Evolutionary conservation across 768 basidiomycete species (phyloP), one percentile per base, ranked within the genome.

Genomic region (Mrakia gelida): DNA sequence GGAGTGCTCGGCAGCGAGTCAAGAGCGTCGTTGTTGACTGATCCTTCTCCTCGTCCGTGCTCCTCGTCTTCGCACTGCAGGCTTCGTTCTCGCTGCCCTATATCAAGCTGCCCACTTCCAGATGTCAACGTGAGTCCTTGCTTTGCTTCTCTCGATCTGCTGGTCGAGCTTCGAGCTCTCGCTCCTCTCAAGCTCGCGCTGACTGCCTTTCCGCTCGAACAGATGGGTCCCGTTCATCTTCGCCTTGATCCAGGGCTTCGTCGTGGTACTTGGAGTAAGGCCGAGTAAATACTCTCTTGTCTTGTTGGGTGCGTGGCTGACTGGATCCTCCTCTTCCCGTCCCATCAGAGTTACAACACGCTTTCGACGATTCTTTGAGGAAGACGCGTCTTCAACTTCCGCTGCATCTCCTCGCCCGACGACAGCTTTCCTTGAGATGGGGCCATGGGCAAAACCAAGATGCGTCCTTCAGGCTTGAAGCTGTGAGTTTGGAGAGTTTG

Each of bases 211-310:
- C 32, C 6, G 3, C 21, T 23, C 38, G 65, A 26, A 11, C 34
- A 70, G 34, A 34, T 70, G 67, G 67, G 34, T 70, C 67, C 67
- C 67, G 67, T 70, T 70, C 41, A 7, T 70, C 38, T 70, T 70
- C 41, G 67, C 67, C 3, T 41, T 70, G 26, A 38, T 70, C 9
- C 67, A 70, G 26, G 67, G 34, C 38, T 41, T 70, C 67, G 67
- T 70, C n/a, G 26, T 70, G 23, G 67, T 70, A 1, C 41, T 70
- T 1, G 67, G 67, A 23, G 59, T 59, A n/a, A 59, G 49, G 9
- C 18, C 18, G 45, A 45, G 7, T 21, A 16, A 1, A 4, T 18
- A 10, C 49, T 45, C 15, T 45, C 16, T 52, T 7, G 7, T 21
- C 49, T 16, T 52, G 9, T 52, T 2, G 3, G 18, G 18, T 21